These are phyloP conservation scores for Phellinidium pouzarii DNA, from an alignment of 1,284 basidiomycete species.

Conservation along the genomic window DNA sequence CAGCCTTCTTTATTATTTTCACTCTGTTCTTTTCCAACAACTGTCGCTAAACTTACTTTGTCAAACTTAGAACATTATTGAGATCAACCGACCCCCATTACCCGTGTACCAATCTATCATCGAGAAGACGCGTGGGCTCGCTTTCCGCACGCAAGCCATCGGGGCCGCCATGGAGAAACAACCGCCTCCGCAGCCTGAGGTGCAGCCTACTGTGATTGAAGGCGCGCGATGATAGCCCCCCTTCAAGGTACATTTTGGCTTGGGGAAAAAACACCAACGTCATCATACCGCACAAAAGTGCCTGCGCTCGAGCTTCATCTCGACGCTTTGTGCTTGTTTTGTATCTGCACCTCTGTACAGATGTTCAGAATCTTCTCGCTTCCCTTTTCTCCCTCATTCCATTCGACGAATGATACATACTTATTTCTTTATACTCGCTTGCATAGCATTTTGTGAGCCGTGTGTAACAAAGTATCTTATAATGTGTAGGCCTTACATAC, in stretches of 20 bases:
- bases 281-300: not conserved
- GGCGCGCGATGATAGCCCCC: constrained; percentile 16
- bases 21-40: constrained; percentile 2
- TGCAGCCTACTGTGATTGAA: constrained; percentile 23
- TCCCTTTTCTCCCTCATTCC: too few relatives aligned
- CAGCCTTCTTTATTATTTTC: constrained; percentile 8
- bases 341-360: too few relatives aligned
- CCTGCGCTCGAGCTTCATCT: not conserved
- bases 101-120: constrained; percentile 94
- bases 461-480: not conserved
- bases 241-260: not conserved
- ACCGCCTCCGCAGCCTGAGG: constrained; percentile 26
- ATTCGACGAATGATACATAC: not conserved
- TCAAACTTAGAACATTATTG: constrained; percentile 82
- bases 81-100: constrained; percentile 85
- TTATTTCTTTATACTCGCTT: not conserved
- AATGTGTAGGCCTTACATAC: constrained; percentile 1
- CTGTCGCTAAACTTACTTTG: constrained; percentile 7
- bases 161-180: constrained; percentile 73
- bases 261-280: not conserved
- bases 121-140: constrained; percentile 90
- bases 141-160: constrained; percentile 86
- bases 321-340: too few relatives aligned
- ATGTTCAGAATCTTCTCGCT: too few relatives aligned
- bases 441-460: not conserved